Conservation (phyloP, 108 stramenopile species). For the Fistulifera pelliculosa region DNA sequence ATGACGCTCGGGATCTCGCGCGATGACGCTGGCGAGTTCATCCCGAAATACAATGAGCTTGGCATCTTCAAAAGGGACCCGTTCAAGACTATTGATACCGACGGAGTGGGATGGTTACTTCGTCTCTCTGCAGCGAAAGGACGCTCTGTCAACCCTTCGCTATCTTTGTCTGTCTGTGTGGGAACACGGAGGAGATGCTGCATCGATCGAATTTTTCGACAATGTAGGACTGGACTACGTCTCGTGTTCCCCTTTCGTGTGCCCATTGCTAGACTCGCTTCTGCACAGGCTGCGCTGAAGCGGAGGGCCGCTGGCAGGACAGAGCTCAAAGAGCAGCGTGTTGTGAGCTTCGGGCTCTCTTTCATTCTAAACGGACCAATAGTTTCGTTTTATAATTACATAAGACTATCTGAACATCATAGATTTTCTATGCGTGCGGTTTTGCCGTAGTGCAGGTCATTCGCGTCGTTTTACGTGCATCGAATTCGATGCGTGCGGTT, state of each 20-base stretch:
- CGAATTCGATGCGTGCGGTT: too few species aligned
- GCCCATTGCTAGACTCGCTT: slow-evolving; percentile 76
- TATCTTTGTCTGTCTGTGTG: slow-evolving; percentile 76
- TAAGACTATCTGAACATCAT: too few species aligned
- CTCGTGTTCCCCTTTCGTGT: slow-evolving; percentile 83
- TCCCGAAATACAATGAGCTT: slow-evolving; percentile 64
- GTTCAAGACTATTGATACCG: slow-evolving; percentile 74
- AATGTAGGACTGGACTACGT: slow-evolving; percentile 70
- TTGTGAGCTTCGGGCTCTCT: not conserved
- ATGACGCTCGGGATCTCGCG: slow-evolving; percentile 79
- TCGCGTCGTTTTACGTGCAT: too few species aligned
- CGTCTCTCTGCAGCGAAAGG: slow-evolving; percentile 44
- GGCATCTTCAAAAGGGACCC: slow-evolving; percentile 80
- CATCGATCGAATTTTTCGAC: slow-evolving; percentile 61
- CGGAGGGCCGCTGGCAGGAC: not conserved
- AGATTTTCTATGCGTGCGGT: too few species aligned
- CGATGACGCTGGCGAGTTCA: slow-evolving; percentile 76
- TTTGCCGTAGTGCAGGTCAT: too few species aligned
- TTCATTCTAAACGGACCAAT: not conserved
- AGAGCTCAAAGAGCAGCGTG: not conserved
- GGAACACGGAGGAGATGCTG: slow-evolving; percentile 84
- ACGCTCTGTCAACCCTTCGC: slow-evolving; percentile 36
- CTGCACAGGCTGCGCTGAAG: slow-evolving; percentile 42
- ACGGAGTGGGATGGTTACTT: slow-evolving; percentile 75
- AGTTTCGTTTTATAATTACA: too few species aligned